Conservation (phyloP, 305 asterid genomes). For the Fraxinus velutina region DNA sequence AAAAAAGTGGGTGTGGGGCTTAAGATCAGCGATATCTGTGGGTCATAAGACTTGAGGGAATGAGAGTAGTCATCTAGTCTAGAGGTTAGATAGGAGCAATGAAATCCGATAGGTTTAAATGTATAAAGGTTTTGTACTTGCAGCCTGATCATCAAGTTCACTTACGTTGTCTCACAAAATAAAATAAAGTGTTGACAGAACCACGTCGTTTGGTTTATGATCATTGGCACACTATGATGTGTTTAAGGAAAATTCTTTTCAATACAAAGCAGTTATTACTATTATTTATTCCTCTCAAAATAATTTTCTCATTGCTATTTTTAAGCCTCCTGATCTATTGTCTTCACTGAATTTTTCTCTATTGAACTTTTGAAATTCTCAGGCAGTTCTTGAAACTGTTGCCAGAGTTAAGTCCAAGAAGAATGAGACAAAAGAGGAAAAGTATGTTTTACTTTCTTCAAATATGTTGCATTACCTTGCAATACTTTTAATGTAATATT, state of each 20-base stretch:
- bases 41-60: not conserved
- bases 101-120: constrained; percentile 2
- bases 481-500: constrained; percentile 7
- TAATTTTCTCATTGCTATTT: not conserved
- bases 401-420: constrained; percentile 81
- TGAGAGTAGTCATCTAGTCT: not conserved
- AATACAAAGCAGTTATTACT: not conserved
- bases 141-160: not conserved
- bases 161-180: constrained; percentile 13
- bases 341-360: constrained; percentile 16
- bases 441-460: constrained; percentile 46
- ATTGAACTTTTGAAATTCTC: constrained; percentile 32
- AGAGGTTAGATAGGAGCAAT: not conserved
- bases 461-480: constrained; percentile 9
- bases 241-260: constrained; percentile 14
- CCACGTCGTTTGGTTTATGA: constrained; percentile 14
- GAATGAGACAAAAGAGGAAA: constrained; percentile 70
- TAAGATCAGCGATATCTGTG: not conserved
- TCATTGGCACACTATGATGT: not conserved
- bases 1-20: constrained; percentile 9
- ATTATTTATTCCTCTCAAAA: not conserved
- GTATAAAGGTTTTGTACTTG: not conserved
- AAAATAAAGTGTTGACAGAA: not conserved
- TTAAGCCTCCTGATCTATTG: not conserved
- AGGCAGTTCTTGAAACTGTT: constrained; percentile 87